phyloP scores from a whole-genome alignment of 2,329 filamentous ascomycete genomes.

The Pezicula radicicola region DNA sequence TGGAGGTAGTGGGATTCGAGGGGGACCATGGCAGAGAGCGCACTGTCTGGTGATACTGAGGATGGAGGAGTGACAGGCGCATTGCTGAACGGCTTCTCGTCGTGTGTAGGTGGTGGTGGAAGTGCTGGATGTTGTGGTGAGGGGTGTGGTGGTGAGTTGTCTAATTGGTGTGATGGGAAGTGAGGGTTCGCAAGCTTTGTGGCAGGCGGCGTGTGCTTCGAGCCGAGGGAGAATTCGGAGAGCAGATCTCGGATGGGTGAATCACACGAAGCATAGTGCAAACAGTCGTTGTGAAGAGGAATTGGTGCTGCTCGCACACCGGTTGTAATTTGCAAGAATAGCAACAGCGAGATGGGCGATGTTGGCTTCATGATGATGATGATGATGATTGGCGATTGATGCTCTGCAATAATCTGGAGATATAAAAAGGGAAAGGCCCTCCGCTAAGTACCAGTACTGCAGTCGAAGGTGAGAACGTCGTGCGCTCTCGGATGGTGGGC shows the following conservation, averaged over 20 bases:
- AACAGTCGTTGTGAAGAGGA: slow-evolving; percentile 2
- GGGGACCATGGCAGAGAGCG: slow-evolving; percentile 17
- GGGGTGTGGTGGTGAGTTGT: neutral
- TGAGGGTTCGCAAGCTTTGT: slow-evolving; percentile 16
- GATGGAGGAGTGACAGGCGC: slow-evolving; percentile 17
- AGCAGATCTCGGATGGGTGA: slow-evolving; percentile 5
- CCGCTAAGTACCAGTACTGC: too few relatives aligned
- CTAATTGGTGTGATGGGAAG: slow-evolving; percentile 20
- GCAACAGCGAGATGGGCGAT: slow-evolving; percentile 20
- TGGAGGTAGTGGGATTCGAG: slow-evolving; percentile 20
- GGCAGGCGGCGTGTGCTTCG: neutral
- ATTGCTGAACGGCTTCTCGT: slow-evolving; percentile 21
- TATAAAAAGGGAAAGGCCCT: neutral
- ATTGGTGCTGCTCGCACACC: slow-evolving; percentile 9
- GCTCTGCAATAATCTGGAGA: neutral
- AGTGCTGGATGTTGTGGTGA: slow-evolving; percentile 5
- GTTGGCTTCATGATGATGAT: slow-evolving; percentile 20
- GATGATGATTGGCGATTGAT: neutral
- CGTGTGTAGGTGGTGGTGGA: neutral
- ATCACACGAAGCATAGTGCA: slow-evolving; percentile 4
- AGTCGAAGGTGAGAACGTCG: too few relatives aligned
- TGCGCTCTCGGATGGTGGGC: too few relatives aligned
- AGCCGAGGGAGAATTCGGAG: neutral
- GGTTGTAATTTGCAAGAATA: slow-evolving; percentile 20
- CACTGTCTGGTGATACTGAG: slow-evolving; percentile 12